Evolutionary conservation across 2,329 filamentous ascomycete genomes (phyloP).

Genomic region (Iodosphaeria phyllophila): DNA sequence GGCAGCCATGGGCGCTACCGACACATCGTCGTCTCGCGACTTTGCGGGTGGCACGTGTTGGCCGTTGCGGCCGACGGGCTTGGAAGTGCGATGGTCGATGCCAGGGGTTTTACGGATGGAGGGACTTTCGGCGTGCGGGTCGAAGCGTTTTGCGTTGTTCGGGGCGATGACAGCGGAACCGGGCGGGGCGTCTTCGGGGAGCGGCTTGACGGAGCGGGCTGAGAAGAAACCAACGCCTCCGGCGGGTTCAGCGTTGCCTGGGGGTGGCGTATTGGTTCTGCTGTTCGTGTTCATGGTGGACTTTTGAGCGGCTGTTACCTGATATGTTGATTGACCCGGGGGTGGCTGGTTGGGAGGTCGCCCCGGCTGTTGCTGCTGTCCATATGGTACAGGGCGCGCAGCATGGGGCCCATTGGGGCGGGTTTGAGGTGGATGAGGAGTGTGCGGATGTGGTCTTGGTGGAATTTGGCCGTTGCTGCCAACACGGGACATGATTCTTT

Average conservation of each 20-base stretch:
- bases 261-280: constrained; percentile 13
- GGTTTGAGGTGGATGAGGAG: constrained; percentile 14
- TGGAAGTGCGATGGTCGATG: constrained; percentile 62
- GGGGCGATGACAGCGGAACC: constrained; percentile 21
- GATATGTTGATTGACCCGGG: constrained; percentile 3
- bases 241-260: constrained; percentile 8
- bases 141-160: constrained; percentile 38
- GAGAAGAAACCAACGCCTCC: constrained; percentile 49
- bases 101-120: constrained; percentile 81
- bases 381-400: too few species aligned
- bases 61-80: constrained; percentile 43
- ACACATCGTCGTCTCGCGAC: constrained; percentile 12
- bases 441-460: constrained; percentile 14
- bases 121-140: constrained; percentile 59
- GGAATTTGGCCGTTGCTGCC: constrained; percentile 13
- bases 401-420: constrained; percentile 10
- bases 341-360: constrained; percentile 6
- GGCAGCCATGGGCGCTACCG: constrained; percentile 7
- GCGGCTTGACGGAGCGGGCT: constrained; percentile 40
- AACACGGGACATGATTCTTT: constrained; percentile 11
- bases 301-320: constrained; percentile 7
- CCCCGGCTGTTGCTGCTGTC: constrained; percentile 6
- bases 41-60: constrained; percentile 28
- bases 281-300: constrained; percentile 7
- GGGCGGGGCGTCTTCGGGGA: constrained; percentile 29